Evolutionary conservation across 768 basidiomycete genomes (phyloP).

Genomic region (Clathrus columnatus): DNA sequence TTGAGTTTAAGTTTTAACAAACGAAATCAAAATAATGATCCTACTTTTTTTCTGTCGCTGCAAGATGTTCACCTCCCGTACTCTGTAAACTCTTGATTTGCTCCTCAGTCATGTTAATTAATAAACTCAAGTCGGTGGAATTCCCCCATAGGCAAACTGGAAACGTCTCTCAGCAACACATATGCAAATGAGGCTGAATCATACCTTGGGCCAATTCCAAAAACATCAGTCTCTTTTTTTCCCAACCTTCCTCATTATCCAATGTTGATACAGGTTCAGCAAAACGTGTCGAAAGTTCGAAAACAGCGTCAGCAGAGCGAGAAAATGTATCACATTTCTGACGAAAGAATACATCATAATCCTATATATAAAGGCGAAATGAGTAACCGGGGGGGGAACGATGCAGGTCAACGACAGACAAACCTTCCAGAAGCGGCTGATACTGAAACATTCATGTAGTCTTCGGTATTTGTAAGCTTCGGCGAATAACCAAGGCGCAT

Average conservation of each 20-base stretch:
- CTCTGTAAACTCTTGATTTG: conserved; percentile 96
- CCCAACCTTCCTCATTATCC: conserved; percentile 46
- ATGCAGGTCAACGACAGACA: conserved; percentile 36
- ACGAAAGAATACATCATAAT: conserved; percentile 26
- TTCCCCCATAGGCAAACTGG: conserved; percentile 96
- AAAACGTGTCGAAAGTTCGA: conserved; percentile 88
- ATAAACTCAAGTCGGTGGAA: conserved; percentile 87
- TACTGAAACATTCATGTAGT: conserved; percentile 86
- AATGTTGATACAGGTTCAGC: conserved; percentile 70
- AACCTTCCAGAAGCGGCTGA: conserved; percentile 81
- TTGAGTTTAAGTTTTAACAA: neutral
- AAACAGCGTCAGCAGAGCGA: conserved; percentile 84
- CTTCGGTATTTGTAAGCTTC: conserved; percentile 92
- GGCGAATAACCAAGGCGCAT: conserved; percentile 93
- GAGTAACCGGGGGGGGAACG: neutral
- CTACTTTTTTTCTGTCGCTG: conserved; percentile 84
- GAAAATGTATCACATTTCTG: conserved; percentile 82
- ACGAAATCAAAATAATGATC: neutral
- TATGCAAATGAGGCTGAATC: conserved; percentile 13
- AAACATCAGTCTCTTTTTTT: conserved; percentile 80
- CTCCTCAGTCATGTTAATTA: conserved; percentile 97
- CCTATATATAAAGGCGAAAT: neutral
- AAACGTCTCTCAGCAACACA: neutral
- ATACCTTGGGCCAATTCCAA: conserved; percentile 84
- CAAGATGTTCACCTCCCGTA: conserved; percentile 90